Percentiles rank a stretch among this genome's conserved stretches.
Evolutionary conservation across 345 rosid genomes (phyloP).

Genomic region (Boechera stricta): DNA sequence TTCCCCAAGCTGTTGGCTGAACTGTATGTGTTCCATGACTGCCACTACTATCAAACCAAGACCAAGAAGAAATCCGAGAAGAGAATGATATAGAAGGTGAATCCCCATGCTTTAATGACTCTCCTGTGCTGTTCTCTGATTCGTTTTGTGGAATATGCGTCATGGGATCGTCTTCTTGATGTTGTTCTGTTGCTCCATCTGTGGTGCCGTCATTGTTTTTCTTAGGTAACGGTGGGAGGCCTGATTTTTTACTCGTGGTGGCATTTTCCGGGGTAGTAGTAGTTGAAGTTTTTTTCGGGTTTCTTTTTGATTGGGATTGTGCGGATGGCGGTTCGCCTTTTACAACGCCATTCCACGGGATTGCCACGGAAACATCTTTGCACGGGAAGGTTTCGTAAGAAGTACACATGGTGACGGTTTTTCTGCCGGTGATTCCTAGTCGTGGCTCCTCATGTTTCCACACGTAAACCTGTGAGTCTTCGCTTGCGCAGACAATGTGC

Average conservation of each 20-base stretch:
- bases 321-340: conserved; percentile 71
- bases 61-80: conserved; percentile 61
- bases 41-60: conserved; percentile 67
- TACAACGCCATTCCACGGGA: conserved; percentile 77
- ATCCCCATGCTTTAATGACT: conserved; percentile 45
- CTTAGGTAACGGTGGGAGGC: conserved; percentile 89
- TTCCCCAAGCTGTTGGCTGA: conserved; percentile 90
- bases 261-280: conserved; percentile 54
- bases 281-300: conserved; percentile 48
- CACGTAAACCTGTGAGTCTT: conserved; percentile 82
- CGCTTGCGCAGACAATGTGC: conserved; percentile 75
- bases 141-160: conserved; percentile 47
- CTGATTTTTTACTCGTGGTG: conserved; percentile 47
- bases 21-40: conserved; percentile 46
- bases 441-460: conserved; percentile 74
- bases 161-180: conserved; percentile 53
- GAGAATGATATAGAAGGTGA: conserved; percentile 49
- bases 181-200: conserved; percentile 48
- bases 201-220: conserved; percentile 47
- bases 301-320: conserved; percentile 54
- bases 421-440: conserved; percentile 52
- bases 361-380: conserved; percentile 85
- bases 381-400: conserved; percentile 76
- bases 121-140: conserved; percentile 43
- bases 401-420: conserved; percentile 45